Evolutionary conservation across 2,329 filamentous ascomycete genomes (phyloP), one percentile per base, ranked within the genome.

Genomic region (Cladophialophora psammophila): DNA sequence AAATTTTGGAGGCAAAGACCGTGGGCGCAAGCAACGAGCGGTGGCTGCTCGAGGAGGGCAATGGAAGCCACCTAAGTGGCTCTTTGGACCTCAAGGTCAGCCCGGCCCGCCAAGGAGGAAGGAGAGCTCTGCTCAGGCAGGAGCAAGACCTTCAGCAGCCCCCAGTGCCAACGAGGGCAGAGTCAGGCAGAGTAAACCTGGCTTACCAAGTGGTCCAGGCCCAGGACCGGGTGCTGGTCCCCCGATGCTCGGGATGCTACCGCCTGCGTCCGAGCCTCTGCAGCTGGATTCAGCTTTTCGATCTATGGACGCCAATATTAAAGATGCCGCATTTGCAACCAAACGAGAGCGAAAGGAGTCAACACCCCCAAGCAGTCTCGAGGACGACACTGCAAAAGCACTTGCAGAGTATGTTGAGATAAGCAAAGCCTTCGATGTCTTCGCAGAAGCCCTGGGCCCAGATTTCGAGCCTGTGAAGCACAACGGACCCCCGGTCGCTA

Each of bases 1-100:
- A 62, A 88, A 91, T 72, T 98, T 97, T 77, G 86, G 90, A 1
- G 87, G 89, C 0, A 88, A 87, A 70, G 95, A 98, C 76, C 83
- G 93, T 15, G 84, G 86, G 52, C 86, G 95, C 62, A 99, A 99
- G 77, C 81, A 91, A 57, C 90, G 86, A 74, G 87, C 87, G 7
- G 84, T 89, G 65, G 86, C 87, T 72, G 80, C 82, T 42, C 86
- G 87, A 72, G 86, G 87, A 10, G 83, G 85, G 54, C 79, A 84
- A 69, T 85, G 86, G 87, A 80, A 80, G 74, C 84, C 87, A 38
- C 68, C 70, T 31, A 13, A 31, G 38, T 69, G 69, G 67, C 54
- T 70, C 2, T 70, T 68, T 60, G 65, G 65, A 18, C 60, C 60
- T 42, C 80, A 83, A 26, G 84, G 80, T 9, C 64, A 63, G 2